Evolutionary conservation across 140 eudicot species (phyloP).

Genomic region (Bidens hawaiensis): DNA sequence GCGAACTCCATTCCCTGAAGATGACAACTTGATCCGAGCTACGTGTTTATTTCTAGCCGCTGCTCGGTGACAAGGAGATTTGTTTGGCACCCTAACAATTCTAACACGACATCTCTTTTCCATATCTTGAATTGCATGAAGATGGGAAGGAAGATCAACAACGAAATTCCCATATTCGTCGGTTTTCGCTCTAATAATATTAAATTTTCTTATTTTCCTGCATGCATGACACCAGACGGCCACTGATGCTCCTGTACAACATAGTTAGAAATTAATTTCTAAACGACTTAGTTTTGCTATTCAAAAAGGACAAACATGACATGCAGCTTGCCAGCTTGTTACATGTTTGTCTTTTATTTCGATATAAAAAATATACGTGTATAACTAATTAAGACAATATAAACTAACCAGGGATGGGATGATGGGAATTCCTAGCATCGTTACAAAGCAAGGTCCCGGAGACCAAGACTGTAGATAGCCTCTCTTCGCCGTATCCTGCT

Average conservation of each 20-base stretch:
- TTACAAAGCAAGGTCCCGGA: slow-evolving; percentile 43
- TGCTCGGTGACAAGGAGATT: slow-evolving; percentile 31
- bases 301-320: too few relatives aligned
- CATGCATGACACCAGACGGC: slow-evolving; percentile 38
- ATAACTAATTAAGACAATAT: too few relatives aligned
- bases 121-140: slow-evolving; percentile 68
- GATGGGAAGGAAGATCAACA: slow-evolving; percentile 73
- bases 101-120: slow-evolving; percentile 49
- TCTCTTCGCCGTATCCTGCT: slow-evolving; percentile 80
- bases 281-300: too few relatives aligned
- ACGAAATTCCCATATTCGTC: slow-evolving; percentile 53
- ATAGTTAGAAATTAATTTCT: too few relatives aligned
- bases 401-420: slow-evolving; percentile 22
- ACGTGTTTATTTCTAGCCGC: slow-evolving; percentile 31
- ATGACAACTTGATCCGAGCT: slow-evolving; percentile 24
- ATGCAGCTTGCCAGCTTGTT: too few relatives aligned
- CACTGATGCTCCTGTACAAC: slow-evolving; percentile 52
- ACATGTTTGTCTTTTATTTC: too few relatives aligned
- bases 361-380: too few relatives aligned
- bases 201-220: too few relatives aligned
- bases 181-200: slow-evolving; percentile 36
- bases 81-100: slow-evolving; percentile 41
- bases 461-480: slow-evolving; percentile 60
- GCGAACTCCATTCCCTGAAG: slow-evolving; percentile 51
- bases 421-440: slow-evolving; percentile 4